Base-by-base conservation (phyloP, 768 basidiomycete genomes). In the Mycena maculata region DNA sequence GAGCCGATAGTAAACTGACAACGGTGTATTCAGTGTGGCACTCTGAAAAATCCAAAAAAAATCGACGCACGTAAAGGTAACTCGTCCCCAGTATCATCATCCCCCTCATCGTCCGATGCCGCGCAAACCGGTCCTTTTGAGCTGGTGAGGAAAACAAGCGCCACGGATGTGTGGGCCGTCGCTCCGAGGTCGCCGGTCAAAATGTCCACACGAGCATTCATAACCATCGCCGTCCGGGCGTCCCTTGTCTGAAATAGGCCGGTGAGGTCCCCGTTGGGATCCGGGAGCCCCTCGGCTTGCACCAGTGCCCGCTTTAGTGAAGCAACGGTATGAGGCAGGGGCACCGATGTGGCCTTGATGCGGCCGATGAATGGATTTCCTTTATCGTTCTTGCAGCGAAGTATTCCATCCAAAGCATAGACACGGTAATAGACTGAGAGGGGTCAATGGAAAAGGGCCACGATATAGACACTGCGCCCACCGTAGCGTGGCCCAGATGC, bases 1-100 rank as follows among this genome's bases (percentile, higher is more conserved):
- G 16, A 65, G 63, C 16, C 55, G 55, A 42, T 65, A 65, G 56
- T 65, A 65, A 30, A 65, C 63, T 59, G 47, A 18, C 41, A 18
- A 8, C 13, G 18, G 20, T 5, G 12, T 42, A 15, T 18, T 4
- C 41, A 42, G 12, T 42, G 16, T 18, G 5, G 16, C 41, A 5
- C 13, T 18, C 9, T 42, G 25, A 31, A 16, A 15, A 39, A 39
- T 48, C 12, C n/a, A n/a, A n/a, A n/a, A n/a, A 10, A 18, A 41
- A 10, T 30, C 22, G 28, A 57, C 62, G 44, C 62, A 64, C 62
- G 36, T 5, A 11, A 1, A 36, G 30, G 45, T 38, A 28, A 20
- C 20, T 28, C 20, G 16, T 38, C 25, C 15, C 31, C 6, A 56
- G 22, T 15, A n/a, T 16, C 31, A 4, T 4, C 4, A n/a, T n/a